phyloP scores from a whole-genome alignment of 2,329 filamentous ascomycete species.

The Fusarium annulatum region DNA sequence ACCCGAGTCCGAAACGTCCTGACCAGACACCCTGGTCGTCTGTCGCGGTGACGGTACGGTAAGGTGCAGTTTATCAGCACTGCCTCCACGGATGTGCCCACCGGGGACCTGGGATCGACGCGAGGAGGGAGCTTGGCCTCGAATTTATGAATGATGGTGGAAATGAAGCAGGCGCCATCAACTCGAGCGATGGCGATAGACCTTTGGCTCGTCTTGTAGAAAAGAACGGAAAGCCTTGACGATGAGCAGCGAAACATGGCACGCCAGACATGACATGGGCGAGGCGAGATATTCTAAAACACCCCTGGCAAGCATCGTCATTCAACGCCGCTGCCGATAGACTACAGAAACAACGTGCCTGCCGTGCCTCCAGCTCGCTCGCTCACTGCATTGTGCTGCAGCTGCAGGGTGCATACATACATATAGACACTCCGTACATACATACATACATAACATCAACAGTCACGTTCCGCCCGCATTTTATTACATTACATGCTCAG shows the following conservation, averaged over 20 bases:
- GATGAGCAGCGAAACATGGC: constrained; percentile 33
- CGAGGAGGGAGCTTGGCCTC: constrained; percentile 31
- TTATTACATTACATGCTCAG: constrained; percentile 33
- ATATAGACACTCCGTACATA: background rate
- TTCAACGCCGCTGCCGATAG: constrained; percentile 41
- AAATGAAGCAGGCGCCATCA: constrained; percentile 30
- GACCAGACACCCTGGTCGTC: constrained; percentile 37
- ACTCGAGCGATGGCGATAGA: constrained; percentile 7
- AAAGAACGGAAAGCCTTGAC: constrained; percentile 22
- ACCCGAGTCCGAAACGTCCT: constrained; percentile 39
- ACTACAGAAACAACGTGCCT: constrained; percentile 41
- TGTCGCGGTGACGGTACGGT: constrained; percentile 37
- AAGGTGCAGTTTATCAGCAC: constrained; percentile 39
- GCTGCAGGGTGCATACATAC: constrained; percentile 35
- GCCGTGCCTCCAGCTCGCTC: constrained; percentile 25
- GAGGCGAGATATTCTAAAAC: constrained; percentile 3
- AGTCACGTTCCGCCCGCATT: constrained; percentile 41
- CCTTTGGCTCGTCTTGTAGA: constrained; percentile 19
- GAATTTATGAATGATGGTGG: constrained; percentile 32
- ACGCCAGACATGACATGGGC: constrained; percentile 12
- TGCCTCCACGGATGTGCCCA: constrained; percentile 47
- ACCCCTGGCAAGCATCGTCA: constrained; percentile 45
- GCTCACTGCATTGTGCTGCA: constrained; percentile 30
- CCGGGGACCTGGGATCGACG: constrained; percentile 39
- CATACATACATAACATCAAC: constrained; percentile 38